A percentile compares a stretch with the other conserved stretches of the same genome.
Conservation (phyloP, 2,329 filamentous ascomycete species). For the Purpureocillium takamizusanense region DNA sequence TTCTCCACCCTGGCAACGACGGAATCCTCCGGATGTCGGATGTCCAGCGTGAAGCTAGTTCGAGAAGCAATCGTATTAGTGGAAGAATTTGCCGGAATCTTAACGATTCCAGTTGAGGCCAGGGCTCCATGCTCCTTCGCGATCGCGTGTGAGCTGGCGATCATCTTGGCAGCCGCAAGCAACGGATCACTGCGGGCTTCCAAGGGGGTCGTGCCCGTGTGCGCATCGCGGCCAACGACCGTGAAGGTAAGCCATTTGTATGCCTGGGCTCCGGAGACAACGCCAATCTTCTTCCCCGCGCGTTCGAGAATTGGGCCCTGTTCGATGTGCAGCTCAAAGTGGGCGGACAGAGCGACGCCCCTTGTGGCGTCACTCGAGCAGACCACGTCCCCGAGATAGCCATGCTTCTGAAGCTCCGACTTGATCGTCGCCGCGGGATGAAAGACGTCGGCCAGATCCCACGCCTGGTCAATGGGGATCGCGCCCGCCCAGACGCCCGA, state of each 20-base stretch:
- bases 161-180: slow-evolving; percentile 24
- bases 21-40: slow-evolving; percentile 47
- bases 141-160: slow-evolving; percentile 16
- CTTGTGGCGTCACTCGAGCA: slow-evolving; percentile 6
- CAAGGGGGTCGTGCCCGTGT: slow-evolving; percentile 22
- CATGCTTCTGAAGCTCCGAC: slow-evolving; percentile 56
- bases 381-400: slow-evolving; percentile 27
- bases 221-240: slow-evolving; percentile 18
- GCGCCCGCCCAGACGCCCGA: slow-evolving; percentile 70
- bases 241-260: slow-evolving; percentile 22
- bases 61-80: slow-evolving; percentile 61
- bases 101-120: slow-evolving; percentile 21
- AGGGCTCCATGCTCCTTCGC: slow-evolving; percentile 16
- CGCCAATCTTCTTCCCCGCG: slow-evolving; percentile 16
- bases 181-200: slow-evolving; percentile 22
- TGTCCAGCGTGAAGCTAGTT: slow-evolving; percentile 59
- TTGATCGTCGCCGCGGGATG: slow-evolving; percentile 15
- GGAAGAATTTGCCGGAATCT: slow-evolving; percentile 49
- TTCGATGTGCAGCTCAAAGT: slow-evolving; percentile 81
- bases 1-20: slow-evolving; percentile 37
- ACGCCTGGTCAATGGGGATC: slow-evolving; percentile 53
- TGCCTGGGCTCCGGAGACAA: slow-evolving; percentile 21
- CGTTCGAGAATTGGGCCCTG: slow-evolving; percentile 56
- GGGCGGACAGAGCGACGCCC: slow-evolving; percentile 56
- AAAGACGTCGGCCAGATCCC: slow-evolving; percentile 51